Evolutionary conservation across 495 filamentous ascomycete genomes (phyloP).

Genomic region (Talaromyces liani): DNA sequence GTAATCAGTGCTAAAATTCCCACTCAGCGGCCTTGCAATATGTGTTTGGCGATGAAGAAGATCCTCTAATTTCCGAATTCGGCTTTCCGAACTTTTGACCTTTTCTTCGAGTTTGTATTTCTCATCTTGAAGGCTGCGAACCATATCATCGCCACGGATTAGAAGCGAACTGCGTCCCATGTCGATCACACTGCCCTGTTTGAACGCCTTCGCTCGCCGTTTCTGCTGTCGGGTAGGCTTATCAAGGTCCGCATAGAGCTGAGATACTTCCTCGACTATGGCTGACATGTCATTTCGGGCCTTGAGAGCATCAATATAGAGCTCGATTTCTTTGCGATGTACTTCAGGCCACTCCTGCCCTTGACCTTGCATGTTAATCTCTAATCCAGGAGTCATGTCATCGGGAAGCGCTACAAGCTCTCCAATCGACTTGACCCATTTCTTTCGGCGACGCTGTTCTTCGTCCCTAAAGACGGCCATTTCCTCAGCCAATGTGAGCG

Average conservation of each 20-base stretch:
- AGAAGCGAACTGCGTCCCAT: constrained; percentile 70
- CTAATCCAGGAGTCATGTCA: constrained; percentile 64
- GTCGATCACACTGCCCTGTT: constrained; percentile 91
- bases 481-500: constrained; percentile 78
- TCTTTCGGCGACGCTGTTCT: constrained; percentile 78
- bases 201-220: constrained; percentile 84
- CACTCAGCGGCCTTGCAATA: constrained; percentile 58
- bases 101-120: constrained; percentile 74
- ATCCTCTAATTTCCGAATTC: constrained; percentile 87
- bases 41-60: constrained; percentile 82
- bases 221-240: constrained; percentile 66
- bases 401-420: constrained; percentile 49
- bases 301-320: constrained; percentile 45
- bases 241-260: constrained; percentile 55
- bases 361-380: constrained; percentile 77
- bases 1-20: constrained; percentile 53
- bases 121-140: constrained; percentile 63
- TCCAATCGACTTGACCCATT: constrained; percentile 80
- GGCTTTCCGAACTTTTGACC: constrained; percentile 80
- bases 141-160: constrained; percentile 73
- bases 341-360: constrained; percentile 69
- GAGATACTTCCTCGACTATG: constrained; percentile 52
- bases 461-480: constrained; percentile 86
- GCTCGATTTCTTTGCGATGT: constrained; percentile 46
- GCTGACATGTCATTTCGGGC: constrained; percentile 33